phyloP scores from a whole-genome alignment of 2,329 filamentous ascomycete species.

The Myriangium duriaei region DNA sequence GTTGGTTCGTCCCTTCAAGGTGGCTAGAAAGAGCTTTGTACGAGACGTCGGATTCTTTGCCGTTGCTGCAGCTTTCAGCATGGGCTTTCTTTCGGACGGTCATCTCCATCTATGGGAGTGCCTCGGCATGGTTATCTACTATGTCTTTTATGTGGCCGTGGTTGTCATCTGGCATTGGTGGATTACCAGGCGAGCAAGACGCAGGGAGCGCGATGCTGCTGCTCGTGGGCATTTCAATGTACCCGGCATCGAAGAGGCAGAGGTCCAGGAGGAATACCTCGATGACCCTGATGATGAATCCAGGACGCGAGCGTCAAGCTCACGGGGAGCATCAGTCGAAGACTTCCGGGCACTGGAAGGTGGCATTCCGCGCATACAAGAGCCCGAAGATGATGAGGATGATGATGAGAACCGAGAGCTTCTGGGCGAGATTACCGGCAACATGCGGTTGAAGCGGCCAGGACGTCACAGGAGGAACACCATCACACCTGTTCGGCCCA shows the following conservation, averaged over 20 bases:
- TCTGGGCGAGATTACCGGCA: constrained; percentile 73
- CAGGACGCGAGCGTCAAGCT: constrained; percentile 23
- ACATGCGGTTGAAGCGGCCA: constrained; percentile 76
- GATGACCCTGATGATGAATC: constrained; percentile 40
- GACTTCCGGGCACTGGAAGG: constrained; percentile 55
- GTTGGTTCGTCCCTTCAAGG: constrained; percentile 84
- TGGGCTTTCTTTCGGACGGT: constrained; percentile 78
- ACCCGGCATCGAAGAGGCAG: constrained; percentile 45
- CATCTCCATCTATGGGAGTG: constrained; percentile 81
- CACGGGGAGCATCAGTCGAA: constrained; percentile 39
- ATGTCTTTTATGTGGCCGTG: constrained; percentile 74
- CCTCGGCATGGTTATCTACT: constrained; percentile 77
- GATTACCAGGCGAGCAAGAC: constrained; percentile 49
- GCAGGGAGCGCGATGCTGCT: constrained; percentile 53
- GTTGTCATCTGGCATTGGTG: constrained; percentile 93
- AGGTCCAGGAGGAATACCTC: constrained; percentile 40
- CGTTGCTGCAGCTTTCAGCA: constrained; percentile 70
- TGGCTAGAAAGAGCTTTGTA: constrained; percentile 79
- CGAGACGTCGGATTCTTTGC: constrained; percentile 90
- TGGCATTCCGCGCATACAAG: constrained; percentile 34
- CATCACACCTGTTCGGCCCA: constrained; percentile 78
- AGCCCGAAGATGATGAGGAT: constrained; percentile 46
- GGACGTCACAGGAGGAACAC: constrained; percentile 54
- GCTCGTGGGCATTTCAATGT: constrained; percentile 60
- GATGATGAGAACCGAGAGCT: constrained; percentile 51